Percentiles rank a stretch among this genome's conserved stretches.
Evolutionary conservation across 2,329 filamentous ascomycete species (phyloP).

Genomic region (Tolypocladium tropicale): DNA sequence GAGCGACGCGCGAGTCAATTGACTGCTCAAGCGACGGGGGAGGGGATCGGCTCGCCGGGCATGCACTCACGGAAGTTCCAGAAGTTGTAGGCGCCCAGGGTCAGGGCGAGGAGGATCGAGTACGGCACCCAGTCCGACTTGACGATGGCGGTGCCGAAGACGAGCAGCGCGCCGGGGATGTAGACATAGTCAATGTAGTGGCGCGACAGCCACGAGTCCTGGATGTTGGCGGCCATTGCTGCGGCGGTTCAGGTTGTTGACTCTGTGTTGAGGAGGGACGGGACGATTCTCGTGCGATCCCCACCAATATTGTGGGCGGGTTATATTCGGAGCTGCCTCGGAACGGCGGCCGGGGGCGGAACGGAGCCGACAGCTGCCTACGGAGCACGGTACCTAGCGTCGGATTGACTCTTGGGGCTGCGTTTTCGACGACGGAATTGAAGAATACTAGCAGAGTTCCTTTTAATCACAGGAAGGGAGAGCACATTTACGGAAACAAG

Average conservation of each 20-base stretch:
- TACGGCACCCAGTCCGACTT: constrained; percentile 70
- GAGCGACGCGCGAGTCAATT: not conserved
- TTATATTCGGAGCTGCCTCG: not conserved
- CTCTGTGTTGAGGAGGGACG: not conserved
- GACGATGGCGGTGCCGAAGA: constrained; percentile 66
- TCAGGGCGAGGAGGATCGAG: constrained; percentile 55
- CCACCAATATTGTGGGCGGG: not conserved
- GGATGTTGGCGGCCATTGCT: constrained; percentile 14
- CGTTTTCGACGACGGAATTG: not conserved
- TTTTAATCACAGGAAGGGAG: too few species aligned
- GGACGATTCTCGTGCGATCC: not conserved
- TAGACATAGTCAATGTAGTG: constrained; percentile 72
- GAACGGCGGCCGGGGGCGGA: not conserved
- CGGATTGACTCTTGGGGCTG: not conserved
- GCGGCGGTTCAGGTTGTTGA: not conserved
- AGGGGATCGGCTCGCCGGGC: not conserved
- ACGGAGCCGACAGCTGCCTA: not conserved
- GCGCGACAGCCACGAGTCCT: constrained; percentile 33
- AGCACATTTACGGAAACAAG: too few species aligned
- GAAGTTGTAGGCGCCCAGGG: constrained; percentile 62
- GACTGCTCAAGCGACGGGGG: too few species aligned
- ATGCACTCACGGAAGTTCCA: constrained; percentile 54
- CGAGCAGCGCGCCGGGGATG: constrained; percentile 68
- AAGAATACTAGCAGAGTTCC: not conserved
- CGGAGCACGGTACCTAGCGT: too few species aligned